Conservation (phyloP, 345 rosid genomes). For the Lepidium africanum region DNA sequence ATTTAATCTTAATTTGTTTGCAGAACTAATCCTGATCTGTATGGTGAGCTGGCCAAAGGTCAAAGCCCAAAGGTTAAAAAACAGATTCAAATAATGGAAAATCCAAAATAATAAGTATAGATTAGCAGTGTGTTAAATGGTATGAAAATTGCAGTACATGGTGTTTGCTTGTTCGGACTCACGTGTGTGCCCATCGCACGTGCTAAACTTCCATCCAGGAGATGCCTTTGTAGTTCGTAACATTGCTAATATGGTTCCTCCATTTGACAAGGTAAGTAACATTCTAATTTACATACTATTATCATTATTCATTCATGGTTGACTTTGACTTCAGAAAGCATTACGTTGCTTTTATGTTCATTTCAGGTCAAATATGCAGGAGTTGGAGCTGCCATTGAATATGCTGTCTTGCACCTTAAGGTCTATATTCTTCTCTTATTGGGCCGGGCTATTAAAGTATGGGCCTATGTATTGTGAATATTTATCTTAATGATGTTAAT, state of each 20-base stretch:
- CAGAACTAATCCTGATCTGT: conserved; percentile 71
- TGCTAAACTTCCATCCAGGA: conserved; percentile 80
- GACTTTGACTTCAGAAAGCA: background rate
- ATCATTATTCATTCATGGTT: too few species aligned
- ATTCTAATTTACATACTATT: background rate
- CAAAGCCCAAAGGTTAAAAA: conserved; percentile 71
- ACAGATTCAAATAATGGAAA: too few species aligned
- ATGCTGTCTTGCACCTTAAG: conserved; percentile 93
- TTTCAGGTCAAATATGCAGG: conserved; percentile 41
- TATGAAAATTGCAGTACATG: conserved; percentile 54
- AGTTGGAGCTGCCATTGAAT: conserved; percentile 80
- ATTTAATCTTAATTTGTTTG: background rate
- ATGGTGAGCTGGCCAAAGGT: conserved; percentile 70
- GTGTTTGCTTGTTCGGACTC: conserved; percentile 97
- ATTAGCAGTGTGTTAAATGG: background rate
- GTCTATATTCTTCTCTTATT: conserved; percentile 20
- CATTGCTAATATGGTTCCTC: conserved; percentile 83
- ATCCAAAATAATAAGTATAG: too few species aligned
- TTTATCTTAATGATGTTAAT: background rate
- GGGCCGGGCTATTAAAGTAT: background rate
- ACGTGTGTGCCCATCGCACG: conserved; percentile 90
- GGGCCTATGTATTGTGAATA: background rate
- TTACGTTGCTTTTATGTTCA: background rate
- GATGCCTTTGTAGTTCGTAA: conserved; percentile 94
- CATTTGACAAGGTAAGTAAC: conserved; percentile 54